Evolutionary conservation across 495 filamentous ascomycete genomes (phyloP), one percentile per base, ranked within the genome.

Genomic region (Lindgomyces ingoldianus): DNA sequence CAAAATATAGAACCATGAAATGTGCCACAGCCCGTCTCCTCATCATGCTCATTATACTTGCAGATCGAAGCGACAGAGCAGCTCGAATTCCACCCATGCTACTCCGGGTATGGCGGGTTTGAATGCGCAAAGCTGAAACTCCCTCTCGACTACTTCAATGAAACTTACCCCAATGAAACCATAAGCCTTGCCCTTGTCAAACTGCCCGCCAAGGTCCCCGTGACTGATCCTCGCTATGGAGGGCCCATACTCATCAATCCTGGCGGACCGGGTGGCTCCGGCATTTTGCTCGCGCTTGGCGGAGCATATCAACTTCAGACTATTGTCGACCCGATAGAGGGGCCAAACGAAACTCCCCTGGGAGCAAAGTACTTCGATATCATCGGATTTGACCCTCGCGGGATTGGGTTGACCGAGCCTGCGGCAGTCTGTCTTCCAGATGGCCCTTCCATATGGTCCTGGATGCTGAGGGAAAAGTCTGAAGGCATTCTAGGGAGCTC

Each of bases 371-470:
- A 77, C 53, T 84, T 77, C 65, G 84, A 87, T 56, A 77, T 86
- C 22, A 75, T 87, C 74, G 78, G 80, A 66, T 83, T 74, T 72
- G 83, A 85, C 29, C 77, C 77, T 0, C 70, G 80, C 2, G 83
- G 62, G 48, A 73, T 70, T 69, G 80, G 69, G 26, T 56, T 49
- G 21, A 64, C 29, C 41, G 70, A 45, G 65, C 81, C 71, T 33
- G 65, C 70, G 0, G 75, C 80, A 27, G 74, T 73, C 18, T 86
- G 84, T 67, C 82, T 85, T 24, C 77, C 80, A 16, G 63, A 69
- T 56, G 21, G 47, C 6, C 27, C 58, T 1, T 58, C 62, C 16
- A 67, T 50, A 1, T 72, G 74, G 27, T 65, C 61, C 0, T 79
- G 74, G 73, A 57, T 18, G 12, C 47, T 80, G n/a, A 70, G 69